Evolutionary conservation across 1,284 basidiomycete genomes (phyloP).

Genomic region (Entoloma clypeatum): DNA sequence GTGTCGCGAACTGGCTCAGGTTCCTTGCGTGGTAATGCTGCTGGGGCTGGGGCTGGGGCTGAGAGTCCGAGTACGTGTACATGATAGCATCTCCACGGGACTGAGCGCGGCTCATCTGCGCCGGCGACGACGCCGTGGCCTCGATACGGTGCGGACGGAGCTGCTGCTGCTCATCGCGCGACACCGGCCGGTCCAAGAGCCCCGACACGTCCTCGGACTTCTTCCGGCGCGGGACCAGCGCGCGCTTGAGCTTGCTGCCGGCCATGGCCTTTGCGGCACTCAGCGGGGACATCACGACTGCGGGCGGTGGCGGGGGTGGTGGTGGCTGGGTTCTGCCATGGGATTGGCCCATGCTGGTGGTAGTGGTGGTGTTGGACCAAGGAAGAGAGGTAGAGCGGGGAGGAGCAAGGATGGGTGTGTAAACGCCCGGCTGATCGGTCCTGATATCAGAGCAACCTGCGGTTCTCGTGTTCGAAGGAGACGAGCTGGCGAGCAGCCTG

Average conservation of each 20-base stretch:
- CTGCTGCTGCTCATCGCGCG: slow-evolving; percentile 6
- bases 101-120: too few species aligned
- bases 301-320: slow-evolving; percentile 13
- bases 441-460: slow-evolving; percentile 6
- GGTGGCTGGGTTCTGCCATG: slow-evolving; percentile 12
- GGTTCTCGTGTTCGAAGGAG: not conserved
- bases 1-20: slow-evolving; percentile 19
- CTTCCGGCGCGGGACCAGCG: slow-evolving; percentile 59
- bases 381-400: slow-evolving; percentile 13
- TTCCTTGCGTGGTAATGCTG: not conserved
- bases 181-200: slow-evolving; percentile 13
- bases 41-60: too few species aligned
- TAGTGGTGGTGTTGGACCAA: slow-evolving; percentile 2
- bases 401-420: slow-evolving; percentile 1
- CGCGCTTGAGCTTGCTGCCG: slow-evolving; percentile 57
- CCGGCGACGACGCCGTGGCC: slow-evolving; percentile 17
- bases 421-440: slow-evolving; percentile 6
- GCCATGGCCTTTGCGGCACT: slow-evolving; percentile 29
- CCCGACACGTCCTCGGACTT: slow-evolving; percentile 48
- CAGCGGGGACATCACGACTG: slow-evolving; percentile 12
- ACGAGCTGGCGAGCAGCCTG: slow-evolving; percentile 3
- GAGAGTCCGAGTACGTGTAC: too few species aligned
- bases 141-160: slow-evolving; percentile 14
- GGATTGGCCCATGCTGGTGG: slow-evolving; percentile 16
- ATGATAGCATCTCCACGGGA: too few species aligned